Evolutionary conservation across 257 asterid species (phyloP).

Genomic region (Verbascum thapsus): DNA sequence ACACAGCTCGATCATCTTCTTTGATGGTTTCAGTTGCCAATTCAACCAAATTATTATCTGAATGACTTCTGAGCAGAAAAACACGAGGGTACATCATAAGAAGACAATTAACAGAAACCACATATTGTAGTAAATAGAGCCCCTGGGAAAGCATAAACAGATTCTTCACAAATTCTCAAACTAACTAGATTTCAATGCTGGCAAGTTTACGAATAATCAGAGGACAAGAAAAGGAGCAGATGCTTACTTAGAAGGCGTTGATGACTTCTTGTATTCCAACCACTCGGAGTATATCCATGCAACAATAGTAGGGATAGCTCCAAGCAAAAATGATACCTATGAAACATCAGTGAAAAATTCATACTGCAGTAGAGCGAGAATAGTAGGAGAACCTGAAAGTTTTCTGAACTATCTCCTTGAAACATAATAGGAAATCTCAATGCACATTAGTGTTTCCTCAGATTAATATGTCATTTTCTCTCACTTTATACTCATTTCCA

Average conservation of each 20-base stretch:
- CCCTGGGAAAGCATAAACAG: conserved; percentile 2
- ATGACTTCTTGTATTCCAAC: too few species aligned
- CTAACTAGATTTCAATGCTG: not conserved
- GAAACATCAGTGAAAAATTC: too few species aligned
- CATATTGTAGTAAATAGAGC: not conserved
- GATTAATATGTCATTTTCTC: conserved; percentile 1
- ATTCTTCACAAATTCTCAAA: not conserved
- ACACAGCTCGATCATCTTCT: conserved; percentile 78
- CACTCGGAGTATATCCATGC: too few species aligned
- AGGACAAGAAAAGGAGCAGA: not conserved
- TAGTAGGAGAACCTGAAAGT: not conserved
- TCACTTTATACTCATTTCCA: not conserved
- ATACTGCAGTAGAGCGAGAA: not conserved
- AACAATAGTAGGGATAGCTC: too few species aligned
- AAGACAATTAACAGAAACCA: conserved; percentile 5
- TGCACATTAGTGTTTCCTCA: not conserved
- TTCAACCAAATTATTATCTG: conserved; percentile 76
- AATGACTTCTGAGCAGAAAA: conserved; percentile 61
- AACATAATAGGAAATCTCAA: conserved; percentile 14
- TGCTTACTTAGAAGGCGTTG: too few species aligned
- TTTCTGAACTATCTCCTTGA: not conserved
- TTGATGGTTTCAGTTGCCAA: conserved; percentile 58
- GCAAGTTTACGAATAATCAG: not conserved
- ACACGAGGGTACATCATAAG: conserved; percentile 28
- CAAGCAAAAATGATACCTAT: too few species aligned